phyloP scores from a whole-genome alignment of 371 early-diverging fungal species.

The Rhizopus arrhizus region DNA sequence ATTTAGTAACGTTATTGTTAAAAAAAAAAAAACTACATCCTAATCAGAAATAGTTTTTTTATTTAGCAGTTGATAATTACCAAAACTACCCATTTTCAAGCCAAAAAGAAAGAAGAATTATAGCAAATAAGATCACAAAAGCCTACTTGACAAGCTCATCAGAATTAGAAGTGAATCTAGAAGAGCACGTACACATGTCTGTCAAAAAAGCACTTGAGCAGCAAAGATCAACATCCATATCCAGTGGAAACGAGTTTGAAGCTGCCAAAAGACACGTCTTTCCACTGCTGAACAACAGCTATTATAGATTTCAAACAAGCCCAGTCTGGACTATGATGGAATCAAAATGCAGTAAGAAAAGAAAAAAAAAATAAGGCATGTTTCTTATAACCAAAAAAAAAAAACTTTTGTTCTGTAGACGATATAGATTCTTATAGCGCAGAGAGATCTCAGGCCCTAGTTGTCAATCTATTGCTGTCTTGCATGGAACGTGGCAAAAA shows the following conservation, averaged over 20 bases:
- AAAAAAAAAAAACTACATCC: not conserved
- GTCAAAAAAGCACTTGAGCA: slow-evolving; percentile 25
- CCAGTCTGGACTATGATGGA: slow-evolving; percentile 30
- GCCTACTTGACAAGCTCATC: slow-evolving; percentile 42
- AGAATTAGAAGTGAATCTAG: slow-evolving; percentile 54
- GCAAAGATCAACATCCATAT: not conserved
- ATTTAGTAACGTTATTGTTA: slow-evolving; percentile 35
- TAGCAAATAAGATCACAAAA: slow-evolving; percentile 40
- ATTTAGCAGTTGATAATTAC: slow-evolving; percentile 54
- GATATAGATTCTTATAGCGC: slow-evolving; percentile 8
- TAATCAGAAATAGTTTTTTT: slow-evolving; percentile 39
- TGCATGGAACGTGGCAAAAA: slow-evolving; percentile 8
- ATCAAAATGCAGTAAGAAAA: slow-evolving; percentile 24
- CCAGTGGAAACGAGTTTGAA: slow-evolving; percentile 33
- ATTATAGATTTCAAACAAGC: slow-evolving; percentile 33
- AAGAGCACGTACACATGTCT: slow-evolving; percentile 36
- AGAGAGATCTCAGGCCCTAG: slow-evolving; percentile 19
- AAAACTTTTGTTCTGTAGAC: not conserved
- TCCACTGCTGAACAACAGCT: slow-evolving; percentile 42
- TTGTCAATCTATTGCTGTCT: slow-evolving; percentile 21
- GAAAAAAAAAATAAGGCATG: not conserved
- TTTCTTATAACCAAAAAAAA: too few species aligned
- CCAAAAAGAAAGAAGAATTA: slow-evolving; percentile 29
- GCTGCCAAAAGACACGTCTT: slow-evolving; percentile 49
- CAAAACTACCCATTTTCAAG: slow-evolving; percentile 33